Base-by-base conservation (phyloP, 1,284 basidiomycete genomes). In the Naganishia albida region DNA sequence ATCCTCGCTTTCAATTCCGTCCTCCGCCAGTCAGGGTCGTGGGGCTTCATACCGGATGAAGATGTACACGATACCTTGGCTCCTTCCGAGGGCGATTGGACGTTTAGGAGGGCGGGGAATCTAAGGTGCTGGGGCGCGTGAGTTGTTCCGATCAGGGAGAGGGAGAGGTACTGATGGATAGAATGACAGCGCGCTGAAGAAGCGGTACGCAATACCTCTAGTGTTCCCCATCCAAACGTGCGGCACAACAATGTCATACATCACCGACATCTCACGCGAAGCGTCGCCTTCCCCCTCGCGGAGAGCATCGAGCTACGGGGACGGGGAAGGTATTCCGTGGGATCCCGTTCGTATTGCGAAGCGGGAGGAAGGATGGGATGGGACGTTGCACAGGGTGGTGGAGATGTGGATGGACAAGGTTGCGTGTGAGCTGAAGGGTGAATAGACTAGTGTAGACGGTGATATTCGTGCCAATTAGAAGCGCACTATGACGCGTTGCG, bases 41-140 rank as follows among this genome's bases (percentile, higher is more conserved):
- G 78, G 78, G 78, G 78, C 0, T 75, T 75, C 56, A 73, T 80
- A 15, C 69, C 73, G 3, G 69, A 72, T 10, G 77, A 76, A 28
- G 77, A 78, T 46, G 69, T 80, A 1, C 73, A 78, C 65, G 75
- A 78, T 57, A 78, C 77, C 0, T 59, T 78, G 0, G 57, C 56
- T 6, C 49, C 44, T 7, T 54, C 65, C 1, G 46, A 18, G 16
- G 55, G 65, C 26, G 73, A 74, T 20, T 80, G 77, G 77, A 80
- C 78, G 12, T 80, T 80, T 66, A 69, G 77, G 39, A 68, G 72
- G 23, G 73, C 74, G 7, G 74, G 71, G 2, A 80, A 80, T 57
- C 65, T 80, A 50, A 76, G 76, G 13, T 73, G 71, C 42, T 78
- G 74, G 72, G 77, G 74, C 46, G 78, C 78, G 77, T 79, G 63